Evolutionary conservation across 2,329 filamentous ascomycete species (phyloP).

Genomic region (Alternaria panax): DNA sequence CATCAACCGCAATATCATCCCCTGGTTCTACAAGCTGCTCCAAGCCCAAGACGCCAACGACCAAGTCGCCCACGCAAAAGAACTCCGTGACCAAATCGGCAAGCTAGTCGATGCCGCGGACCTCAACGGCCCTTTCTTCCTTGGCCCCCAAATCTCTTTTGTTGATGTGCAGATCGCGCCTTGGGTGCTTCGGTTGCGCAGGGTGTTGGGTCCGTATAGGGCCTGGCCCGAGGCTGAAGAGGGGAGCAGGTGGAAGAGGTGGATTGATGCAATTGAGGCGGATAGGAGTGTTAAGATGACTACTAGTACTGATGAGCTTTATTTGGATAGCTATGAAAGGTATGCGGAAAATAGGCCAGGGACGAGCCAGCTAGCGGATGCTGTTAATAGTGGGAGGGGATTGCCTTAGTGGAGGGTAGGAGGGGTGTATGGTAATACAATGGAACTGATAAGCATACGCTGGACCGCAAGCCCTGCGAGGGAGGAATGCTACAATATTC

Average conservation of each 20-base stretch:
- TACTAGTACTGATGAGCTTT: conserved; percentile 70
- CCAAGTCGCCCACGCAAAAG: conserved; percentile 65
- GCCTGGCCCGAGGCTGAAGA: conserved; percentile 71
- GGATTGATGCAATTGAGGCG: conserved; percentile 73
- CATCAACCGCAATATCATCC: conserved; percentile 78
- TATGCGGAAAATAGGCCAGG: conserved; percentile 68
- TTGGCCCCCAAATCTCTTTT: conserved; percentile 64
- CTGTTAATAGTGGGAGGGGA: conserved; percentile 64
- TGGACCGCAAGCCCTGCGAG: too few species aligned
- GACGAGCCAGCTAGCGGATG: conserved; percentile 65
- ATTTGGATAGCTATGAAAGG: conserved; percentile 72
- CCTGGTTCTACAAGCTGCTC: conserved; percentile 76
- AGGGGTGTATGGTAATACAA: background rate
- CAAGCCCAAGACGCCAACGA: conserved; percentile 68
- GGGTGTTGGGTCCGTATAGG: conserved; percentile 69
- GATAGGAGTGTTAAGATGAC: conserved; percentile 71
- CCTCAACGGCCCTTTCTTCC: conserved; percentile 72
- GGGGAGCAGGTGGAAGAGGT: conserved; percentile 70
- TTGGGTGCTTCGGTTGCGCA: conserved; percentile 73
- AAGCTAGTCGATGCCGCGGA: conserved; percentile 66
- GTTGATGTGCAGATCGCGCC: conserved; percentile 80
- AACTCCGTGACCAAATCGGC: conserved; percentile 71
- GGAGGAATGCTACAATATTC: too few species aligned
- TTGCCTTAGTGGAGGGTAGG: conserved; percentile 55
- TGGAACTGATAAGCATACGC: background rate